A percentile compares a stretch with the other conserved stretches of the same genome.
phyloP scores from a whole-genome alignment of 148 eudicot species.

The Agrostemma githago region DNA sequence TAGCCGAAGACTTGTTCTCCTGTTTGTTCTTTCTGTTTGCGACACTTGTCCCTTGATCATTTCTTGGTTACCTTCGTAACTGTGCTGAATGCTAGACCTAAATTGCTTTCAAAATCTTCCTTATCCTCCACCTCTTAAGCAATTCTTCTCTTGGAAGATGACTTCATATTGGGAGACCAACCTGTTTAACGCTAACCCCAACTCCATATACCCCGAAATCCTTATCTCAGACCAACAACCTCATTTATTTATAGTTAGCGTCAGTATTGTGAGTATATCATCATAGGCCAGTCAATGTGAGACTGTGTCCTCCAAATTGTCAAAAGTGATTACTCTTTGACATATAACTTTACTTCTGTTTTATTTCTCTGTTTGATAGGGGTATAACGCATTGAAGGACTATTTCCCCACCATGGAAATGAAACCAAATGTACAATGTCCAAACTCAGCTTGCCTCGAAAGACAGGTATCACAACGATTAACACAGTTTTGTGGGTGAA shows the following conservation, averaged over 20 bases:
- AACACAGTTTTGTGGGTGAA: background rate
- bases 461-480: constrained; percentile 53
- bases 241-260: background rate
- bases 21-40: background rate
- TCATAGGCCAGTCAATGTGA: background rate
- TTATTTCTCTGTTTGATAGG: constrained; percentile 38
- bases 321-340: background rate
- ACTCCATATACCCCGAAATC: background rate
- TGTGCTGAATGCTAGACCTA: constrained; percentile 2
- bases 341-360: constrained; percentile 8
- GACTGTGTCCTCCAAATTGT: background rate
- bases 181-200: background rate
- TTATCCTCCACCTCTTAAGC: background rate
- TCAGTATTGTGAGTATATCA: background rate
- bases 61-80: background rate
- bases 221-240: background rate
- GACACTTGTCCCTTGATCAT: background rate
- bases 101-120: background rate
- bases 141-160: background rate
- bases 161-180: background rate
- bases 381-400: constrained; percentile 90
- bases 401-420: constrained; percentile 93
- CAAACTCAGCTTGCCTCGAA: constrained; percentile 82
- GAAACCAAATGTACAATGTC: constrained; percentile 92
- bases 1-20: background rate